Evolutionary conservation across 257 asterid genomes (phyloP), one percentile per base, ranked within the genome.

Genomic region (Penstemon davidsonii): DNA sequence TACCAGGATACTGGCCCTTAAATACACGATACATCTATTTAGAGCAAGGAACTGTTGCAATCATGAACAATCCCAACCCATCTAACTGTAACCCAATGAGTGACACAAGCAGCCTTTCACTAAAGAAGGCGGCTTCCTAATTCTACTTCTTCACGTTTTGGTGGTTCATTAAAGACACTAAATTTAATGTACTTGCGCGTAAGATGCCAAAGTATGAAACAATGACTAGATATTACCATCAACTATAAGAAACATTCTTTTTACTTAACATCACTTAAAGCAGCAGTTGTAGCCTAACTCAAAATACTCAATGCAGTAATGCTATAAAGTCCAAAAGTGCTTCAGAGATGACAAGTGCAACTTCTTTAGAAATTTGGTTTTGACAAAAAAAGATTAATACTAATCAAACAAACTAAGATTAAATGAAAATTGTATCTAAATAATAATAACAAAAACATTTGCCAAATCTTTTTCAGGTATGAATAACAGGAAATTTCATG

Each of bases 201-300:
- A 64, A 72, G 55, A 61, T 47, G 18, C 33, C 5, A 8, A 57
- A 45, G 33, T 56, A 45, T 15, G 36, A 51, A 2, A 36, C 25
- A 46, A 57, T 19, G 43, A 42, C 46, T 49, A 7, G 50, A 25
- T 7, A 67, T 49, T 46, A n/a, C 56, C 61, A 47, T 46, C 43
- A 11, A n/a, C 3, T 51, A 39, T 8, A 37, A 7, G 25, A 19
- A 8, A 18, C 53, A 8, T 39, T 44, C 33, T 7, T 40, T 13
- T 38, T 44, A 46, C 15, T 12, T 15, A 15, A 18, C 51, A 25
- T 56, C 43, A 37, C 61, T 46, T 56, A 43, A 42, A 49, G 61
- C 18, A 58, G 68, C 73, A 66, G 44, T 36, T 60, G 50, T 36
- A 42, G 50, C 60, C 50, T 44, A 40, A 64, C 50, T 11, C 36